Base-by-base conservation (phyloP, 2,329 filamentous ascomycete genomes). In the Arachnomyces sp. region DNA sequence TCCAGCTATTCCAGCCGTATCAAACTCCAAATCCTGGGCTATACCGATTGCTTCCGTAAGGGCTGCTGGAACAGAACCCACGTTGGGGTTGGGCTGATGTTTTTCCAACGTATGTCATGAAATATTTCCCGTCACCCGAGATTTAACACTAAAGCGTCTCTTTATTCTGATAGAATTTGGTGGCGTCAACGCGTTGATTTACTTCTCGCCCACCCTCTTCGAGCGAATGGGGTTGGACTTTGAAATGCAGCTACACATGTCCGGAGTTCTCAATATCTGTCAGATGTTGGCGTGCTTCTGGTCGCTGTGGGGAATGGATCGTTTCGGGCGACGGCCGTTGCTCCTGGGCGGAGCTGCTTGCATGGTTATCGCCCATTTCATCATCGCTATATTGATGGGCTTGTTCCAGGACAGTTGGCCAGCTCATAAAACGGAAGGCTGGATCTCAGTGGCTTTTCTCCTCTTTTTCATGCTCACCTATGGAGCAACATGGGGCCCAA, bases 391-490 rank as follows among this genome's bases (percentile, higher is more conserved):
- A 31, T 82, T 87, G 43, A 72, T 82, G 3, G 84, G 78, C 29
- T 75, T 70, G 46, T 78, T 80, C 53, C 62, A 77, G n/a, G 55
- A 76, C 47, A 61, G 69, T 3, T 88, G 82, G 69, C 55, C 60
- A 0, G 55, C 65, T 0, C 73, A 86, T 45, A 51, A 58, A 6
- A 74, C 73, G 0, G 80, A 81, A 0, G 83, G 83, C 1, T 88
- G 84, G 84, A 83, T 67, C 3, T 74, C 81, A 0, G 80, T 76
- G 3, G 69, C 53, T 1, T 62, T 67, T 41, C 57, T 67, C 4
- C 87, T 83, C 82, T 68, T 88, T 0, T 87, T 84, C 48, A 78
- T 85, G 18, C 67, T 85, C 18, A 75, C 84, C 59, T 88, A 88
- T 52, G 84, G 80, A 25, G 86, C 85, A 56, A 79, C 74, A 0